These are phyloP conservation scores for Herpotrichia juniperi DNA, from an alignment of 2,329 filamentous ascomycete species.

Conservation along the genomic window DNA sequence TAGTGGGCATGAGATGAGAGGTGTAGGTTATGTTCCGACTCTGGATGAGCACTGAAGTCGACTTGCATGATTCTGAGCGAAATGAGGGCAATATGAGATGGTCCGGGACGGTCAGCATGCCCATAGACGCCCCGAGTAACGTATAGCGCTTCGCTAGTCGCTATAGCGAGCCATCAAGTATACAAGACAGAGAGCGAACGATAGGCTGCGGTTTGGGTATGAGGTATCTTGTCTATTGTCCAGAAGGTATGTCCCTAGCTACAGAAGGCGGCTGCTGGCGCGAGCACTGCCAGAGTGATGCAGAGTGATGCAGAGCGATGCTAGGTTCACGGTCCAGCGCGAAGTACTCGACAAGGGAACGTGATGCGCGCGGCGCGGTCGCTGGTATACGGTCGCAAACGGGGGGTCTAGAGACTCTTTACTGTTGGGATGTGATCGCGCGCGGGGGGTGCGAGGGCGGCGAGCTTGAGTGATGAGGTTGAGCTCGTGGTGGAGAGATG, in stretches of 20 bases:
- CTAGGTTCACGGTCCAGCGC: conserved; percentile 6
- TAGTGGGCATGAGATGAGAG: conserved; percentile 37
- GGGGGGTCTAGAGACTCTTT: background rate
- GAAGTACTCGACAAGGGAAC: background rate
- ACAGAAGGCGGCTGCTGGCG: conserved; percentile 14
- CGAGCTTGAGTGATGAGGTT: background rate
- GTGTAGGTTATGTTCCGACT: conserved; percentile 40
- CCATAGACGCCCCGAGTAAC: conserved; percentile 32
- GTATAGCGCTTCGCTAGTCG: conserved; percentile 25
- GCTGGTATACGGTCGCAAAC: conserved; percentile 3
- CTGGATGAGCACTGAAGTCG: conserved; percentile 41
- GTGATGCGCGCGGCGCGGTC: conserved; percentile 3
- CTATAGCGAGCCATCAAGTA: conserved; percentile 23
- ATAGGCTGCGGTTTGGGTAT: conserved; percentile 22
- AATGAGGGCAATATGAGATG: conserved; percentile 28
- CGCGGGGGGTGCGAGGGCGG: background rate
- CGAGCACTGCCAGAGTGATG: conserved; percentile 1
- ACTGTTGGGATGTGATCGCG: background rate
- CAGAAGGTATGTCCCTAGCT: conserved; percentile 6
- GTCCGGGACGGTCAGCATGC: conserved; percentile 33
- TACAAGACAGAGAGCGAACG: conserved; percentile 25
- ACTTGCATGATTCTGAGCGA: conserved; percentile 43
- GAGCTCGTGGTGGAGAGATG: background rate
- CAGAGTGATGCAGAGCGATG: background rate
- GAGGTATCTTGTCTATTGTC: conserved; percentile 3